Evolutionary conservation across 208 protist species (phyloP), one percentile per base, ranked within the genome.

Genomic region (Spironucleus salmonicida): DNA sequence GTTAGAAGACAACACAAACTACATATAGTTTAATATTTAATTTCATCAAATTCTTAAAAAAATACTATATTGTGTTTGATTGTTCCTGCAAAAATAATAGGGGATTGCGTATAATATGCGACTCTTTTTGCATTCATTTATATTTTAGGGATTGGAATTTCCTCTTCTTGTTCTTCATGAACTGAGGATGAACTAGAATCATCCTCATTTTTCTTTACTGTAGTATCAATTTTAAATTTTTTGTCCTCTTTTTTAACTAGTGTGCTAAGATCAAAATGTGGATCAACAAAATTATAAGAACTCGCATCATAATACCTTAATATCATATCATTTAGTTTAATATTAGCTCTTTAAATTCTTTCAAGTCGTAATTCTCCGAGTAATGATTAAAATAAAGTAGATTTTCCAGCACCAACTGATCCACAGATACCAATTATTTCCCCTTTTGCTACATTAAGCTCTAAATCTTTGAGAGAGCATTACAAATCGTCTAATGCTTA

Each of bases 11-110:
- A 75, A 68, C 80, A 84, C 0, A 74, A 74, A 0, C 58, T 41
- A 23, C 83, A 0, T 9, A 80, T 62, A 1, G n/a, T 26, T 27
- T 81, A 23, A 62, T 84, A 82, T 15, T 35, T 34, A 26, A 1
- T 71, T 35, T 81, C 53, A 69, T 85, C 82, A n/a, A 74, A 80
- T 11, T 32, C 23, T n/a, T 35, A n/a, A 15, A 71, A 75, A 74
- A 85, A 85, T 40, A 83, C 9, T 45, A 85, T 85, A 68, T 85
- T 85, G 64, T 71, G 32, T 30, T 35, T n/a, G 2, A 71, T 35
- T n/a, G 38, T 71, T 4, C 19, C 7, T 9, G 64, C 13, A 35
- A 71, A 71, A 15, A 71, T 71, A 2, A 9, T 2, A 2, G 64
- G 45, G 26, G 7, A 23, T 45, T 71, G 64, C 34, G 64, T 4